A percentile compares a stretch with the other conserved stretches of the same genome.
Evolutionary conservation across 495 filamentous ascomycete genomes (phyloP).

Genomic region (Terfezia boudieri): DNA sequence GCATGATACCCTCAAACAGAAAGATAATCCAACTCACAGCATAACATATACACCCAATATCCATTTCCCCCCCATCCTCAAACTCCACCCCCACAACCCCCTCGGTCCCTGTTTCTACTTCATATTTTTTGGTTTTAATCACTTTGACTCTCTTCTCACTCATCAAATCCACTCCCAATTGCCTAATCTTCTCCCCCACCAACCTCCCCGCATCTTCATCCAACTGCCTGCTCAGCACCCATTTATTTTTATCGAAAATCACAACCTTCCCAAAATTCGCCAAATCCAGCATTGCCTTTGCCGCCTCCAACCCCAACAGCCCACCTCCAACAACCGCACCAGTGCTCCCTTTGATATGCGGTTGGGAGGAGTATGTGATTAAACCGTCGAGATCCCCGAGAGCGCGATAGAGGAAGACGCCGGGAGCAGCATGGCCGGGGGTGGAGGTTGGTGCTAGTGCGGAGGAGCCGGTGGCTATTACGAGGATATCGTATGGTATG

Average conservation of each 20-base stretch:
- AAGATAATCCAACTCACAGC: slow-evolving; percentile 30
- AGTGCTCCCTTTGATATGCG: slow-evolving; percentile 37
- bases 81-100: slow-evolving; percentile 55
- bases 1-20: neutral
- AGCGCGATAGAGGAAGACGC: slow-evolving; percentile 88
- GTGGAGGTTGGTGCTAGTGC: slow-evolving; percentile 61
- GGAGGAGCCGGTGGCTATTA: slow-evolving; percentile 82
- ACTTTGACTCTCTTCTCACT: slow-evolving; percentile 53
- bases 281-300: slow-evolving; percentile 86
- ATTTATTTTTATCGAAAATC: slow-evolving; percentile 71
- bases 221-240: slow-evolving; percentile 71
- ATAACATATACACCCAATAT: slow-evolving; percentile 74
- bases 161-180: slow-evolving; percentile 65
- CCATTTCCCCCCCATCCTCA: slow-evolving; percentile 64
- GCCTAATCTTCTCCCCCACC: slow-evolving; percentile 63
- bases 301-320: slow-evolving; percentile 73
- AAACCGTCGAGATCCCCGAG: slow-evolving; percentile 66
- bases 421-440: slow-evolving; percentile 63
- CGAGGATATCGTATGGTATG: slow-evolving; percentile 53
- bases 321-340: slow-evolving; percentile 83
- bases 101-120: slow-evolving; percentile 22
- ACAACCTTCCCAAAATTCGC: slow-evolving; percentile 55
- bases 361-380: slow-evolving; percentile 43
- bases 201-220: slow-evolving; percentile 65
- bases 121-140: slow-evolving; percentile 38